phyloP scores from a whole-genome alignment of 1,139 yeast genomes.

The Scheffersomyces stambukii region DNA sequence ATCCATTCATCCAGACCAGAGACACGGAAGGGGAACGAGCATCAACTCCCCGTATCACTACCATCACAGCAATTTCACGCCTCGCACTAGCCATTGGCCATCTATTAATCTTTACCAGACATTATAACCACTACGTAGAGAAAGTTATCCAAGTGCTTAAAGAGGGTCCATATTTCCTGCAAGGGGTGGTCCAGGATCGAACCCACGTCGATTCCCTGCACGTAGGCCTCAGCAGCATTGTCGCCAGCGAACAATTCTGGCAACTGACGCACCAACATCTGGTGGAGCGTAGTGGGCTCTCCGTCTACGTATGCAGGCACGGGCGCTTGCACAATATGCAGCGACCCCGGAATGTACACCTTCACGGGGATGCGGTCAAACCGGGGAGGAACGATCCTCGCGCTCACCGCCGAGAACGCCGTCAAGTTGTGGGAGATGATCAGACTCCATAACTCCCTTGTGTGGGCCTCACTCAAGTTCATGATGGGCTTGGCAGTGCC shows the following conservation, averaged over 20 bases:
- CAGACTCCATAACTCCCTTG: constrained; percentile 54
- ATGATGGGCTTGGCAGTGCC: constrained; percentile 74
- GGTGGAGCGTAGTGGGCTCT: constrained; percentile 32
- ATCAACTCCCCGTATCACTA: no score
- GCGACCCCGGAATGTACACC: constrained; percentile 49
- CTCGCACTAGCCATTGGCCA: no score
- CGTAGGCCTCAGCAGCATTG: constrained; percentile 25
- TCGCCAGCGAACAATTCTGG: constrained; percentile 48
- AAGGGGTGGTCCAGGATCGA: constrained; percentile 36
- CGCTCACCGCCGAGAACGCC: constrained; percentile 17
- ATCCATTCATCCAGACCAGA: no score
- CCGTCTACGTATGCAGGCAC: constrained; percentile 29
- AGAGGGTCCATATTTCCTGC: constrained; percentile 47
- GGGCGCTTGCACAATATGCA: constrained; percentile 46
- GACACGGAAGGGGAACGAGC: no score
- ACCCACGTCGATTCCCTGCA: constrained; percentile 64
- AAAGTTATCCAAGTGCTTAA: constrained; percentile 72
- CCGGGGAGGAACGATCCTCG: constrained; percentile 33
- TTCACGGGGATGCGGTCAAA: constrained; percentile 54
- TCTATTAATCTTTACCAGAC: no score
- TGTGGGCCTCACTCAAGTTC: constrained; percentile 62
- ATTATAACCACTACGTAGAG: constrained; percentile 67
- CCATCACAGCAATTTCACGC: no score
- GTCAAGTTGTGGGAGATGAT: constrained; percentile 33
- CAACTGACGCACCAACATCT: constrained; percentile 34